Percentiles rank a stretch among this genome's conserved stretches.
phyloP scores from a whole-genome alignment of 2,329 filamentous ascomycete genomes.

The Cladosporium austrohemisphaericum region DNA sequence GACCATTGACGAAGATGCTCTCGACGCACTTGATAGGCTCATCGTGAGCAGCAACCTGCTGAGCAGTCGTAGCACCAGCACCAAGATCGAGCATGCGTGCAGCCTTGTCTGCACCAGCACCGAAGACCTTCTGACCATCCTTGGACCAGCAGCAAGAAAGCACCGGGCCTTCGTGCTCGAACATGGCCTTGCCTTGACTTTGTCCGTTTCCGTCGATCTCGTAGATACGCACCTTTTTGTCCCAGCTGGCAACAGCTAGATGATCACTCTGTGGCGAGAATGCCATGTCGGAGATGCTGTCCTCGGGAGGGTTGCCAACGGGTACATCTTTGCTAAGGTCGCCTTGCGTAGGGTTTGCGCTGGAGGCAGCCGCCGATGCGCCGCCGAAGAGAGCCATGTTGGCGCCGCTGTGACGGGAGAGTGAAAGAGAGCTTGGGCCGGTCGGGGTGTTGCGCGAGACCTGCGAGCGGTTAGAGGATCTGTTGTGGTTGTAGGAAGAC shows the following conservation, averaged over 20 bases:
- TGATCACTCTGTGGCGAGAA: constrained; percentile 78
- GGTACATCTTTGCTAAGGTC: constrained; percentile 87
- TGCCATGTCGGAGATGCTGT: constrained; percentile 81
- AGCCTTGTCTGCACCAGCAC: constrained; percentile 85
- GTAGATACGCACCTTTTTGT: constrained; percentile 97
- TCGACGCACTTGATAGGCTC: constrained; percentile 75
- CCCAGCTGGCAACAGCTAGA: constrained; percentile 89
- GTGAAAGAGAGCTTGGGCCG: neutral
- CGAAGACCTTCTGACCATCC: constrained; percentile 88
- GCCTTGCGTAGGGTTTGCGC: constrained; percentile 70
- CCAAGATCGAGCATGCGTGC: constrained; percentile 82
- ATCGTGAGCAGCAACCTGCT: constrained; percentile 80
- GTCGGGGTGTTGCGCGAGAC: neutral
- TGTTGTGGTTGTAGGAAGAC: neutral
- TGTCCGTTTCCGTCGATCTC: constrained; percentile 75
- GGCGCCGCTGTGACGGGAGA: constrained; percentile 4
- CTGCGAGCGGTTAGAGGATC: constrained; percentile 7
- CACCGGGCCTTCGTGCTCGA: constrained; percentile 82
- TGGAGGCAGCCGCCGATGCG: constrained; percentile 47
- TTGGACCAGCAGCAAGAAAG: constrained; percentile 83
- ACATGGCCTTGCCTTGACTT: constrained; percentile 79
- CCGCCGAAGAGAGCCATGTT: constrained; percentile 63
- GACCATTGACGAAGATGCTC: constrained; percentile 56
- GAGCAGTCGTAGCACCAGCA: constrained; percentile 46
- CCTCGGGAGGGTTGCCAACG: constrained; percentile 73